A percentile compares a stretch with the other conserved stretches of the same genome.
phyloP scores from a whole-genome alignment of 192 early-diverging fungal genomes.

The Entomortierella parvispora region DNA sequence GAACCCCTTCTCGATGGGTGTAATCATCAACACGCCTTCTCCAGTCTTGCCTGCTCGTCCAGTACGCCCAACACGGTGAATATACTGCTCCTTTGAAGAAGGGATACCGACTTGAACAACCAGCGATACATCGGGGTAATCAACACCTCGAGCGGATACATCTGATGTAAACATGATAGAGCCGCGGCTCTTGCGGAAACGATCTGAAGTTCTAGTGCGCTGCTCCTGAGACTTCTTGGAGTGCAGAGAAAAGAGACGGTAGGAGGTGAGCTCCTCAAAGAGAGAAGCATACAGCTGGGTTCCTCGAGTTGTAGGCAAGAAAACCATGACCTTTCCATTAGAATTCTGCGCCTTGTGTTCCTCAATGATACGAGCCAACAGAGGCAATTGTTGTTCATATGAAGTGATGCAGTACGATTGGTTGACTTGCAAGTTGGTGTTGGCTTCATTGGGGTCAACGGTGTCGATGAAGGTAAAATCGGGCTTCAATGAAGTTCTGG shows the following conservation, averaged over 20 bases:
- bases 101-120: slow-evolving; percentile 93
- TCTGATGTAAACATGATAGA: slow-evolving; percentile 92
- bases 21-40: slow-evolving; percentile 83
- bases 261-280: slow-evolving; percentile 60
- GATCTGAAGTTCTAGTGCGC: slow-evolving; percentile 75
- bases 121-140: slow-evolving; percentile 92
- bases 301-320: slow-evolving; percentile 83
- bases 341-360: slow-evolving; percentile 66
- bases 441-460: slow-evolving; percentile 85
- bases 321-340: slow-evolving; percentile 89
- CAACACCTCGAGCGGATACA: slow-evolving; percentile 97
- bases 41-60: slow-evolving; percentile 95
- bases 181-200: slow-evolving; percentile 72
- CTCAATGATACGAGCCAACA: slow-evolving; percentile 73
- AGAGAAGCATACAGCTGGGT: slow-evolving; percentile 71
- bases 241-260: slow-evolving; percentile 75
- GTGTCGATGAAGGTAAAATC: slow-evolving; percentile 73
- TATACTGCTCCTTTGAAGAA: slow-evolving; percentile 85
- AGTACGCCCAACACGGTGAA: slow-evolving; percentile 96
- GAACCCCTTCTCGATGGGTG: slow-evolving; percentile 83
- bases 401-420: slow-evolving; percentile 81
- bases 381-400: slow-evolving; percentile 66
- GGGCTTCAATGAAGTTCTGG: slow-evolving; percentile 68
- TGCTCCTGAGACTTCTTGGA: slow-evolving; percentile 80
- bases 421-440: slow-evolving; percentile 81